Evolutionary conservation across 2,329 filamentous ascomycete genomes (phyloP).

Genomic region (Furcasterigmium furcatum): DNA sequence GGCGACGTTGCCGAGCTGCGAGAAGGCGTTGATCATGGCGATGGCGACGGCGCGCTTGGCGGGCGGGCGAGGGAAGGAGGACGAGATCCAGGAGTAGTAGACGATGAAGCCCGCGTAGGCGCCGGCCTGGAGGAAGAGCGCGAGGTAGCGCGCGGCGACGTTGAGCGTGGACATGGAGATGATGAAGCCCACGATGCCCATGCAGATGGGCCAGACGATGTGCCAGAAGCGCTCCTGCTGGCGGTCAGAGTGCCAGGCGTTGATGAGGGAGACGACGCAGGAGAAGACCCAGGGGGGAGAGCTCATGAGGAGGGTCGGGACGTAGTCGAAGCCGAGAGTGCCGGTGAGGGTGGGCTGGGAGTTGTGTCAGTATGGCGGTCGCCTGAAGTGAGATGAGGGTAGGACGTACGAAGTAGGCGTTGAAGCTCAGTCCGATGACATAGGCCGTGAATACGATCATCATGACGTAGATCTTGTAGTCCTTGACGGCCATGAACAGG

Average conservation of each 20-base stretch:
- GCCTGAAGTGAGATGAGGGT: no score
- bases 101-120: conserved; percentile 58
- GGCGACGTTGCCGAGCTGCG: conserved; percentile 55
- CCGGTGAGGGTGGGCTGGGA: conserved; percentile 46
- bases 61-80: conserved; percentile 54
- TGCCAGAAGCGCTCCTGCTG: conserved; percentile 55
- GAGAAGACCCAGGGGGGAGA: conserved; percentile 58
- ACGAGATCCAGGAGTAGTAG: conserved; percentile 56
- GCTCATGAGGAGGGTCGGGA: conserved; percentile 52
- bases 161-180: conserved; percentile 58
- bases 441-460: conserved; percentile 61
- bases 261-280: conserved; percentile 51
- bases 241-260: conserved; percentile 54
- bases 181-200: conserved; percentile 54
- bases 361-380: background rate
- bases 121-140: conserved; percentile 56
- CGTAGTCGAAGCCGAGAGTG: conserved; percentile 49
- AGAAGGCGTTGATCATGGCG: conserved; percentile 57
- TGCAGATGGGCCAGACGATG: conserved; percentile 47
- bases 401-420: conserved; percentile 52
- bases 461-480: conserved; percentile 61
- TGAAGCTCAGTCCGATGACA: conserved; percentile 55
- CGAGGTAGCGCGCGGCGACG: conserved; percentile 54
- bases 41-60: conserved; percentile 60
- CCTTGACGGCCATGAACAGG: conserved; percentile 55